These are phyloP conservation scores for Pichia sp. DNA, from an alignment of 1,139 yeast genomes.

Conservation along the genomic window DNA sequence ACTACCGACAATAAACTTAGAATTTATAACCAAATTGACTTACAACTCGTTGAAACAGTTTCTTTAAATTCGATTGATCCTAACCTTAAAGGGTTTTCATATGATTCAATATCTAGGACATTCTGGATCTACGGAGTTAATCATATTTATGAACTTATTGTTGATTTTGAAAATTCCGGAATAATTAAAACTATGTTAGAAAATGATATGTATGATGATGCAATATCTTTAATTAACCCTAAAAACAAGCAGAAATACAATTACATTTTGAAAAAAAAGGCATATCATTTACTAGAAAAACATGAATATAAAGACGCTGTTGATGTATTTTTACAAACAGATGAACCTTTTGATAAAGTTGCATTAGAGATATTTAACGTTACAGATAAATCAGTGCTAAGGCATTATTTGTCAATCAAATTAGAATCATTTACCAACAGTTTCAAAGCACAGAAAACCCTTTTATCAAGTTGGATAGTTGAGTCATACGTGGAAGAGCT, in stretches of 20 bases:
- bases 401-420: slow-evolving; percentile 53
- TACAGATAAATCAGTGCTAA: slow-evolving; percentile 39
- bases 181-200: slow-evolving; percentile 72
- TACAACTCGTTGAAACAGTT: slow-evolving; percentile 25
- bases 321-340: slow-evolving; percentile 51
- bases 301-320: slow-evolving; percentile 49
- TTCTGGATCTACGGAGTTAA: slow-evolving; percentile 54
- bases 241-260: slow-evolving; percentile 42
- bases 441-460: slow-evolving; percentile 47
- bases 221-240: slow-evolving; percentile 36
- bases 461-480: slow-evolving; percentile 79
- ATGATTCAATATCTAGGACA: slow-evolving; percentile 50
- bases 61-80: slow-evolving; percentile 29
- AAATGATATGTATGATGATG: slow-evolving; percentile 60
- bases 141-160: slow-evolving; percentile 59
- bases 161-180: slow-evolving; percentile 62
- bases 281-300: slow-evolving; percentile 43
- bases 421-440: slow-evolving; percentile 35
- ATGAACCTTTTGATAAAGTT: slow-evolving; percentile 66
- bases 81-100: slow-evolving; percentile 47
- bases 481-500: slow-evolving; percentile 54
- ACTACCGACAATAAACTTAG: slow-evolving; percentile 35
- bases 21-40: slow-evolving; percentile 46
- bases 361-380: slow-evolving; percentile 56
- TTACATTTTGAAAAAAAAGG: slow-evolving; percentile 56